A percentile compares a stretch with the other conserved stretches of the same genome.
phyloP scores from a whole-genome alignment of 306 rosid species.

The Purshia tridentata region DNA sequence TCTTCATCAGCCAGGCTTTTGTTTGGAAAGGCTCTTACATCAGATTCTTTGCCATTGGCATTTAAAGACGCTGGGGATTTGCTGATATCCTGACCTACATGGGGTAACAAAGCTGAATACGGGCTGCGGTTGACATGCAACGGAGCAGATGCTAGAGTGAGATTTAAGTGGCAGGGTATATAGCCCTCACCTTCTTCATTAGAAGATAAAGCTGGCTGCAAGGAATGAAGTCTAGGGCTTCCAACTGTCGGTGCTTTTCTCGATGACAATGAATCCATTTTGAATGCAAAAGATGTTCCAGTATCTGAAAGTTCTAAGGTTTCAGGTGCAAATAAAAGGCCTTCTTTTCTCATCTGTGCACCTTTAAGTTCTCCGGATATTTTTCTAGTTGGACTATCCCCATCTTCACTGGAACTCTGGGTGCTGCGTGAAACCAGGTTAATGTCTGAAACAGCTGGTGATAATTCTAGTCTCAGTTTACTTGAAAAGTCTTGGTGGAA shows the following conservation, averaged over 20 bases:
- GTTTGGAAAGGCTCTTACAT: slow-evolving; percentile 41
- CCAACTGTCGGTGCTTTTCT: slow-evolving; percentile 44
- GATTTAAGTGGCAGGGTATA: slow-evolving; percentile 82
- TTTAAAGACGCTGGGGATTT: slow-evolving; percentile 47
- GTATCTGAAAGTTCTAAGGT: slow-evolving; percentile 87
- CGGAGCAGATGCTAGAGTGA: slow-evolving; percentile 79
- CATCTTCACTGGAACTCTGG: slow-evolving; percentile 83
- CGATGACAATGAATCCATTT: slow-evolving; percentile 64
- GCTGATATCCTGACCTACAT: slow-evolving; percentile 50
- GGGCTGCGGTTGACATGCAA: slow-evolving; percentile 49
- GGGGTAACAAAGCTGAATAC: slow-evolving; percentile 55
- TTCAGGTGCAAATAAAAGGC: slow-evolving; percentile 58
- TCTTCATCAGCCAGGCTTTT: slow-evolving; percentile 37
- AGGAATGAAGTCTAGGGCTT: slow-evolving; percentile 48
- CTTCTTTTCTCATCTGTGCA: slow-evolving; percentile 46
- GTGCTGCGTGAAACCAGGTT: slow-evolving; percentile 84
- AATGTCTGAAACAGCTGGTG: slow-evolving; percentile 79
- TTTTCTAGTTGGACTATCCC: slow-evolving; percentile 54
- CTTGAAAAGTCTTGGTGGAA: slow-evolving; percentile 79
- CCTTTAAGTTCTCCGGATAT: slow-evolving; percentile 58
- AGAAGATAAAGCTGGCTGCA: slow-evolving; percentile 52
- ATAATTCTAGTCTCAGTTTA: slow-evolving; percentile 78
- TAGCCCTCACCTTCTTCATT: slow-evolving; percentile 81
- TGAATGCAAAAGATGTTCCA: slow-evolving; percentile 77
- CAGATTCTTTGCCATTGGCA: slow-evolving; percentile 50